phyloP scores from a whole-genome alignment of 176 grass and related monocot species.

The Ensete ventricosum region DNA sequence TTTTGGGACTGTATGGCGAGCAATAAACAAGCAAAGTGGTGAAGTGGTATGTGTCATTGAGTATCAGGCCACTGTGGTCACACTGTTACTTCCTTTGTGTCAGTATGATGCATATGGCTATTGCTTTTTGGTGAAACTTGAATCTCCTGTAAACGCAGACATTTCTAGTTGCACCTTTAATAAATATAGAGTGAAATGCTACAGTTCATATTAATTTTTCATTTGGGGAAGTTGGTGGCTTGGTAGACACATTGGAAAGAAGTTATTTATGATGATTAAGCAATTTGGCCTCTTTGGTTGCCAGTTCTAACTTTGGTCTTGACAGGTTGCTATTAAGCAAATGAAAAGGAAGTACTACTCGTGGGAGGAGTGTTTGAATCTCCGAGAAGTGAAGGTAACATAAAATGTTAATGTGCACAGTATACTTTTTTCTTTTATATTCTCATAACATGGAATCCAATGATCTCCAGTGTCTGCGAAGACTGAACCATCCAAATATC shows the following conservation, averaged over 20 bases:
- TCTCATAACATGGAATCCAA: conserved; percentile 10
- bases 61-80: background rate
- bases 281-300: background rate
- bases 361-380: conserved; percentile 97
- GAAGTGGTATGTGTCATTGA: conserved; percentile 59
- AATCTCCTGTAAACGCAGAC: background rate
- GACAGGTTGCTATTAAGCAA: conserved; percentile 96
- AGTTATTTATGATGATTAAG: too few species aligned
- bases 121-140: background rate
- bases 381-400: conserved; percentile 98
- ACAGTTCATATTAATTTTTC: background rate
- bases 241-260: too few species aligned
- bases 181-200: background rate
- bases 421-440: background rate
- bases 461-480: conserved; percentile 55
- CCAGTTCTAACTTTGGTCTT: background rate
- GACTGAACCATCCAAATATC: conserved; percentile 98
- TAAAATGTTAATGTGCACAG: conserved; percentile 9
- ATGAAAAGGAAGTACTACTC: conserved; percentile 97
- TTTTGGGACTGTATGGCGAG: conserved; percentile 94
- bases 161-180: too few species aligned
- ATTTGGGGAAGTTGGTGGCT: too few species aligned
- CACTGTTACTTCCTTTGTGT: background rate
- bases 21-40: conserved; percentile 76
- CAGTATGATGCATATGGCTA: background rate